Base-by-base conservation (phyloP, 192 early-diverging fungal species). In the Coemansia pectinata region DNA sequence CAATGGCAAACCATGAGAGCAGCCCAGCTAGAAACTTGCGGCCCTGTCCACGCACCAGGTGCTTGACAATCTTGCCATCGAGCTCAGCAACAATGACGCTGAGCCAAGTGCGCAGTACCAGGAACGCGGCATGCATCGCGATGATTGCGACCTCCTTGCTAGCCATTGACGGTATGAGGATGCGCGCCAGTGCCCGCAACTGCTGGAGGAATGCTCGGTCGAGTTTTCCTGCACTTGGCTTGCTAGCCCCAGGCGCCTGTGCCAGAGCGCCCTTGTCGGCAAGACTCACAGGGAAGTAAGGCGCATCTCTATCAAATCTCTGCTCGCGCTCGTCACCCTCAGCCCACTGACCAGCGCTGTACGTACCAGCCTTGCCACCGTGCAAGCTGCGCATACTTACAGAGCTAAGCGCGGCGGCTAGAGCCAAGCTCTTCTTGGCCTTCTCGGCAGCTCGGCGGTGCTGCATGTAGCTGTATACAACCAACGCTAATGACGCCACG, bases 11-110 rank as follows among this genome's bases (percentile, higher is more conserved):
- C 93, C 95, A 98, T 62, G 92, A 94, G 17, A 86, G 85, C 21
- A 97, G 72, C 33, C 91, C 91, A 3, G 87, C 81, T 41, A 92
- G 73, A 69, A 97, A 97, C 55, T 85, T 86, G 68, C 88, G 88
- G 3, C 88, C 89, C 76, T 98, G 90, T 15, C 90, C 94, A 33
- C 85, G 81, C 74, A 96, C 96, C 87, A 98, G 84, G 71, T 98
- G 90, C 85, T 92, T 91, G 74, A 98, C 96, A 64, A 98, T 93
- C 72, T 91, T 88, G 61, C 96, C 96, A 67, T 98, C 96, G 59
- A 98, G 78, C 60, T 90, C 85, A 25, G 96, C 96, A 19, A 95
- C 96, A 1, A 98, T 88, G 21, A 98, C 93, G 77, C 90, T 91
- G 45, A 98, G 85, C 70, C 92, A 98, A 0, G 96, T 97, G 67